Conservation (phyloP, 2,329 filamentous ascomycete genomes). For the Cryphonectria radicalis region DNA sequence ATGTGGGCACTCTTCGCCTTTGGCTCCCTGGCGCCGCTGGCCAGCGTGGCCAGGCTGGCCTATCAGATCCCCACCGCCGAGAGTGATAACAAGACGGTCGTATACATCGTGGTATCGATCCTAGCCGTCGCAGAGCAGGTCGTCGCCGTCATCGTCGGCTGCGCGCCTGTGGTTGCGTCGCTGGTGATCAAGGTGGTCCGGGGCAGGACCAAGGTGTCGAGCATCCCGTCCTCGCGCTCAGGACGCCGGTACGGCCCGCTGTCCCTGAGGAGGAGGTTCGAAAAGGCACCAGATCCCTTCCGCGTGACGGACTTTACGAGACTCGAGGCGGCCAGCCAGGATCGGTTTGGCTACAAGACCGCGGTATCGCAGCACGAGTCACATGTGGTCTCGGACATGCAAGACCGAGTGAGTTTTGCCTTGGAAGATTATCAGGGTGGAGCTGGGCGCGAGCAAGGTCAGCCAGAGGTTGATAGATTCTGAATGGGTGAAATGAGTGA, state of each 20-base stretch:
- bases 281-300: constrained; percentile 9
- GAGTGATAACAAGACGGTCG: constrained; percentile 32
- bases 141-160: constrained; percentile 34
- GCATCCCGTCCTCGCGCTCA: background rate
- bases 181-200: constrained; percentile 27
- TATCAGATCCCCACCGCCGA: constrained; percentile 33
- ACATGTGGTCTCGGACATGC: background rate
- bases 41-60: constrained; percentile 34
- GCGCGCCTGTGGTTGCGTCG: constrained; percentile 33
- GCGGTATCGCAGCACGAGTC: background rate
- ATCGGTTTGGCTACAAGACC: constrained; percentile 4
- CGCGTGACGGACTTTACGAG: constrained; percentile 11
- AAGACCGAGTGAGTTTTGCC: background rate
- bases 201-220: constrained; percentile 9
- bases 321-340: constrained; percentile 10
- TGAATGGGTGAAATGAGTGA: background rate
- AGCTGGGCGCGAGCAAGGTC: background rate
- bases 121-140: constrained; percentile 34
- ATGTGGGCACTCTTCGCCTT: constrained; percentile 39
- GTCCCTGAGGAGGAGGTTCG: constrained; percentile 9
- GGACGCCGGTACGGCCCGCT: background rate
- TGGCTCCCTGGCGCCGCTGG: constrained; percentile 36
- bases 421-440: constrained; percentile 4
- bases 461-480: background rate
- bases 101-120: constrained; percentile 33